Evolutionary conservation across 306 rosid genomes (phyloP).

Genomic region (Casuarina equisetifolia): DNA sequence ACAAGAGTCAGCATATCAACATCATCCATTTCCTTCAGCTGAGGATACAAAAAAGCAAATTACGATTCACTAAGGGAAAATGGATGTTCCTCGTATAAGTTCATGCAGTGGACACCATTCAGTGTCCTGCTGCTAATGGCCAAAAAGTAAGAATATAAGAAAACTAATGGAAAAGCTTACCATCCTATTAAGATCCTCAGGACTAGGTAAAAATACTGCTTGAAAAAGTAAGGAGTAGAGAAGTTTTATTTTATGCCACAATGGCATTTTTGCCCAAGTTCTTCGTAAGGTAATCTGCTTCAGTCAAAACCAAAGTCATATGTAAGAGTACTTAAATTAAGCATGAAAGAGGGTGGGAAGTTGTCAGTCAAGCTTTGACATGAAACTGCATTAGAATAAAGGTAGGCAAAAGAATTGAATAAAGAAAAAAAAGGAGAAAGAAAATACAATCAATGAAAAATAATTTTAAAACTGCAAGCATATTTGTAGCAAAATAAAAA

Average conservation of each 20-base stretch:
- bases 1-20: slow-evolving; percentile 87
- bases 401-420: background rate
- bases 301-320: slow-evolving; percentile 29
- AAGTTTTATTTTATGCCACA: slow-evolving; percentile 85
- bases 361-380: background rate
- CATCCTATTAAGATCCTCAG: slow-evolving; percentile 79
- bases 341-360: background rate
- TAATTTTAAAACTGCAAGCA: background rate
- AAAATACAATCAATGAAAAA: background rate
- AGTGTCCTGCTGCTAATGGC: background rate
- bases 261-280: slow-evolving; percentile 94
- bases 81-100: slow-evolving; percentile 6
- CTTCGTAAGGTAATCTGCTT: slow-evolving; percentile 79
- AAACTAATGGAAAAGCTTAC: slow-evolving; percentile 37
- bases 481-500: background rate
- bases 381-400: background rate
- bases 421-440: background rate
- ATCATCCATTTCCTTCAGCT: slow-evolving; percentile 92
- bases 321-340: slow-evolving; percentile 6
- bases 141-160: background rate
- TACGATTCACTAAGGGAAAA: slow-evolving; percentile 13
- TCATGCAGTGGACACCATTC: background rate
- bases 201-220: slow-evolving; percentile 77
- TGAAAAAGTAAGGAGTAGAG: slow-evolving; percentile 66
- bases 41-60: slow-evolving; percentile 39